Base-by-base conservation (phyloP, 345 rosid genomes). In the Eucalyptus erythrocorys region DNA sequence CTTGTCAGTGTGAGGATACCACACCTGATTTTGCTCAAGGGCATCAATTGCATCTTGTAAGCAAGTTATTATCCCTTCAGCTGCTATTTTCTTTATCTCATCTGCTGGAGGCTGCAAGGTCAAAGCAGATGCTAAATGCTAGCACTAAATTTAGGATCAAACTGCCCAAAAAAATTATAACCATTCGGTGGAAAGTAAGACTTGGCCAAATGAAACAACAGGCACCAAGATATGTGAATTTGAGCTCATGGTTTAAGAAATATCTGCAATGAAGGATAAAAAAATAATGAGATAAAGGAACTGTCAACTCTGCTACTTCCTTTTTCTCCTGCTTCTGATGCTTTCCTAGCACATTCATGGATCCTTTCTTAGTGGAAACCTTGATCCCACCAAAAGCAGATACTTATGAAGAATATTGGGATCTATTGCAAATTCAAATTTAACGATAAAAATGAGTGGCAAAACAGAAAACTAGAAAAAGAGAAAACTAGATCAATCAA, bases 1-100 rank as follows among this genome's bases (percentile, higher is more conserved):
- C 57, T 40, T 30, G 45, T 32, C 26, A 16, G 1, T 42, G 45
- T 48, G 14, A 40, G 48, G 88, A 87, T 16, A 37, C 79, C 9
- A 90, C 89, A 98, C 99, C 99, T 94, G 95, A 88, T 97, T 93
- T 87, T 95, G 96, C 85, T 93, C 96, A 66, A 98, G 95, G 90
- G 94, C 91, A 91, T 96, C 97, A 89, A 98, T 93, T 66, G 97
- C 96, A 89, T 97, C 99, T 91, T 95, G 98, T 89, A 98, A 95
- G 89, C 99, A 98, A 84, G 97, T 95, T 88, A 96, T 91, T 91
- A 98, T 94, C 89, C 99, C 99, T 92, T 94, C 94, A 34, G 97
- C 95, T 86, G 99, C 99, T 89, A 98, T 93, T 91, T 92, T 92
- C 91, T 94, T 95, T 66, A 96, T 93, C 92, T 97, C 97, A 19